A percentile compares a stretch with the other conserved stretches of the same genome.
phyloP scores from a whole-genome alignment of 2,329 filamentous ascomycete species.

The Fusarium mexicanum region DNA sequence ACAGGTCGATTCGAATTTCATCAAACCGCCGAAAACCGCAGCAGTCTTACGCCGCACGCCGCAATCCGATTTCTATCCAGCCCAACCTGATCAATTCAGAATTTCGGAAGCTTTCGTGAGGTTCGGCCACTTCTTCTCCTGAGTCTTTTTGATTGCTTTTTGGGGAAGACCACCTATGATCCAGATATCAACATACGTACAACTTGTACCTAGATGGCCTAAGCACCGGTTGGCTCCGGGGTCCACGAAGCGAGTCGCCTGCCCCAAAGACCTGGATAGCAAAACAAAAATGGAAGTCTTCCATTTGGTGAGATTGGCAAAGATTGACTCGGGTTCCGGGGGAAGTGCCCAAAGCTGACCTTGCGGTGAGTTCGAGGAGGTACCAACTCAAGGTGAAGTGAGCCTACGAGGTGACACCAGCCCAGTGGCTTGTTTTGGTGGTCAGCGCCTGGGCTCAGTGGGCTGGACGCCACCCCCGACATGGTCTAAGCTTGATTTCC shows the following conservation, averaged over 20 bases:
- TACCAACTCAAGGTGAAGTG: constrained; percentile 22
- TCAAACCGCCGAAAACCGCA: constrained; percentile 39
- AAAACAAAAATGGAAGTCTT: constrained; percentile 12
- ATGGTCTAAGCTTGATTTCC: constrained; percentile 27
- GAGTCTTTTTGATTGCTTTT: constrained; percentile 7
- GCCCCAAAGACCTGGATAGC: constrained; percentile 1
- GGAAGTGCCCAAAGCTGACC: constrained; percentile 20
- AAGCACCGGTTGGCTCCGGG: constrained; percentile 1
- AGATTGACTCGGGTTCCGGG: constrained; percentile 34
- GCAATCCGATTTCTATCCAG: background rate
- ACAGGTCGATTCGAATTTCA: constrained; percentile 26
- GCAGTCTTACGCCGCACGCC: constrained; percentile 15
- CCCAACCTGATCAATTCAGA: constrained; percentile 1
- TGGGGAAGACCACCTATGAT: background rate
- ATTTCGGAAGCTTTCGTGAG: constrained; percentile 8
- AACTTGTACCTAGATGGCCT: constrained; percentile 13
- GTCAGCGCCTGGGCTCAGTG: constrained; percentile 27
- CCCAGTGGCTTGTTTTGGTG: constrained; percentile 31
- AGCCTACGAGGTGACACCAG: background rate
- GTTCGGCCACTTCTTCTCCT: constrained; percentile 10
- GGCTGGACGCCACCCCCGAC: constrained; percentile 34
- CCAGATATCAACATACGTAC: constrained; percentile 11
- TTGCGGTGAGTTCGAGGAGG: constrained; percentile 29
- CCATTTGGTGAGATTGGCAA: constrained; percentile 26
- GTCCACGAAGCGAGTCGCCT: background rate